Evolutionary conservation across 768 basidiomycete genomes (phyloP).

Genomic region (Cytidiella melzeri): DNA sequence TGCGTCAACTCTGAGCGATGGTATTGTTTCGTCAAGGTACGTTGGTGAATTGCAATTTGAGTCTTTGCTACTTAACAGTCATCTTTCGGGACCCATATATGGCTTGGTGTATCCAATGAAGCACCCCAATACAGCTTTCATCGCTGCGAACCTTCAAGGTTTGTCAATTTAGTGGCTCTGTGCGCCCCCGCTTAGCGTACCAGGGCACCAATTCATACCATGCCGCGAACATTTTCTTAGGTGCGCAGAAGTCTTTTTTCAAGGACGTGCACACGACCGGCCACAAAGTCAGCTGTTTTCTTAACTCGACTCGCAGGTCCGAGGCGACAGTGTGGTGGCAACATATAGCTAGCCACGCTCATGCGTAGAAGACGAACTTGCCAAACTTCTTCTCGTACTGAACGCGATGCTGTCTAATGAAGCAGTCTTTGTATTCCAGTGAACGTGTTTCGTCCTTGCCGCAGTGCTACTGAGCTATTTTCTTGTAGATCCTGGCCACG

Average conservation of each 20-base stretch:
- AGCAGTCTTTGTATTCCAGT: constrained; percentile 34
- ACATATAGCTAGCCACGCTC: not conserved
- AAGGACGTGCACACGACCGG: constrained; percentile 36
- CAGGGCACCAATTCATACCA: no score
- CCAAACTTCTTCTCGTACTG: constrained; percentile 26
- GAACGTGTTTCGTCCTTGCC: constrained; percentile 38
- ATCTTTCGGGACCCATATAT: no score
- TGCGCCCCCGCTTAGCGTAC: no score
- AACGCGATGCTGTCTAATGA: constrained; percentile 35
- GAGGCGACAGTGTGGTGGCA: no score
- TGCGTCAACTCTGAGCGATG: no score
- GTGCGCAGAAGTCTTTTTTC: constrained; percentile 23
- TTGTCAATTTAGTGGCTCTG: no score
- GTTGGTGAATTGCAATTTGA: no score
- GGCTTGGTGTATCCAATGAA: no score
- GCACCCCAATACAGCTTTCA: no score
- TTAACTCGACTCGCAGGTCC: not conserved
- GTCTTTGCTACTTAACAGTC: no score
- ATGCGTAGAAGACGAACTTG: constrained; percentile 18
- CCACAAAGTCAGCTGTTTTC: constrained; percentile 20
- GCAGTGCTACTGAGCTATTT: constrained; percentile 44
- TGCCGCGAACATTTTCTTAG: not conserved
- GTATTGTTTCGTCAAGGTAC: no score
- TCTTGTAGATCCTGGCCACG: constrained; percentile 31
- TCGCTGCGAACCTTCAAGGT: no score